Conservation (phyloP, 192 early-diverging fungal species). For the Coemansia sp. region DNA sequence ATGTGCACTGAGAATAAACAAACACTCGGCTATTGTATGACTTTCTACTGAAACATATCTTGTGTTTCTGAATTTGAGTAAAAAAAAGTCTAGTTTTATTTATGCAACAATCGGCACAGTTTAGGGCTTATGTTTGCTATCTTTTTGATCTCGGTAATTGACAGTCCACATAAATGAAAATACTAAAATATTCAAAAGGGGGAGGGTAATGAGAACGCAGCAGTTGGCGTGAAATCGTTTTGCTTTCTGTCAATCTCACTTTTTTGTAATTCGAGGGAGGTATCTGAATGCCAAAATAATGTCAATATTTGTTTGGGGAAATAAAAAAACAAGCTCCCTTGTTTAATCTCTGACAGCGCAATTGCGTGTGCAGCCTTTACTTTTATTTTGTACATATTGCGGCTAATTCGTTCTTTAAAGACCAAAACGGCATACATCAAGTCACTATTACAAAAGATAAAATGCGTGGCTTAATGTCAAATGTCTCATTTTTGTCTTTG, state of each 20-base stretch:
- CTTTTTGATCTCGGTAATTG: constrained; percentile 1
- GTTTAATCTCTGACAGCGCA: background rate
- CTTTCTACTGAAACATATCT: background rate
- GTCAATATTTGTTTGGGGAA: constrained; percentile 1
- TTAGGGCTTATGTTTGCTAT: background rate
- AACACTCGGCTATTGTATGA: background rate
- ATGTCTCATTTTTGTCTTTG: background rate
- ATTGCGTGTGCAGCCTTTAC: background rate
- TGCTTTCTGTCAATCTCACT: background rate
- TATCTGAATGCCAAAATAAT: background rate
- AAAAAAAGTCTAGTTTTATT: background rate
- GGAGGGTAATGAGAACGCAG: background rate
- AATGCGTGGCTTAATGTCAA: background rate
- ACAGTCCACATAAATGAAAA: constrained; percentile 8
- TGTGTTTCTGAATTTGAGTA: background rate
- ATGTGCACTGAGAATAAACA: background rate
- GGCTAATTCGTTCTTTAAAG: background rate
- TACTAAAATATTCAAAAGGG: background rate
- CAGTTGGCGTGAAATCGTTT: background rate
- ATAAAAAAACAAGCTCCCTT: background rate
- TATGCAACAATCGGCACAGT: constrained; percentile 1
- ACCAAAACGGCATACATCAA: background rate
- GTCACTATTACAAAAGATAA: background rate
- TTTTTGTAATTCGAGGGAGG: background rate
- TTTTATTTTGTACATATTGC: constrained; percentile 4